Conservation (phyloP, 768 basidiomycete genomes). For the Hygrophoropsis aurantiaca region DNA sequence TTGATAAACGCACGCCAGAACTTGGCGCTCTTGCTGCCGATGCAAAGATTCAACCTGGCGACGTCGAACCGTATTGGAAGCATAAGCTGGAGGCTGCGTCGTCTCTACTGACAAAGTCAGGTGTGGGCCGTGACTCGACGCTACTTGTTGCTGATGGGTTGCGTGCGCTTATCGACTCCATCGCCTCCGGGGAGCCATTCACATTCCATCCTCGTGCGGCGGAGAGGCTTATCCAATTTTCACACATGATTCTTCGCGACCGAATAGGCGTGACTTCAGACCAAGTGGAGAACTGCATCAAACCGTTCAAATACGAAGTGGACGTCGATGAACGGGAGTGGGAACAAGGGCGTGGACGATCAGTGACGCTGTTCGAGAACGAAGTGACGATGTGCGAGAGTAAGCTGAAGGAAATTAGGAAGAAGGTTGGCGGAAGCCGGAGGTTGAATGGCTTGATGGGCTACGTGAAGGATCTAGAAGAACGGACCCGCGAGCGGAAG, state of each 20-base stretch:
- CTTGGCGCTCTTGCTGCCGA: constrained; percentile 71
- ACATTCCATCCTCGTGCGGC: constrained; percentile 86
- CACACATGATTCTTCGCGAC: constrained; percentile 90
- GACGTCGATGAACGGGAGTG: constrained; percentile 94
- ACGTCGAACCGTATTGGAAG: constrained; percentile 89
- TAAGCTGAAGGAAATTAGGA: constrained; percentile 83
- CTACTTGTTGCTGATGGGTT: constrained; percentile 93
- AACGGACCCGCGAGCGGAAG: constrained; percentile 66
- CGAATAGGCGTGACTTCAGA: constrained; percentile 93
- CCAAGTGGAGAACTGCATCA: constrained; percentile 99
- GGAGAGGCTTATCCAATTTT: constrained; percentile 88
- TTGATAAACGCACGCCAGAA: constrained; percentile 82
- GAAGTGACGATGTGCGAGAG: constrained; percentile 84
- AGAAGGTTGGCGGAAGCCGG: constrained; percentile 85
- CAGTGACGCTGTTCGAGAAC: constrained; percentile 78
- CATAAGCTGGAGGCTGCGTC: constrained; percentile 96
- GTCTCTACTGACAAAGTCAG: constrained; percentile 91
- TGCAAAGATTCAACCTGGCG: constrained; percentile 65
- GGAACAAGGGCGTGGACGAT: constrained; percentile 76
- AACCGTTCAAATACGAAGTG: constrained; percentile 98
- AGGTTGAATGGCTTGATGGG: constrained; percentile 72
- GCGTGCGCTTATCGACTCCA: constrained; percentile 85
- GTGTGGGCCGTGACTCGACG: constrained; percentile 93
- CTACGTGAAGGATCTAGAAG: constrained; percentile 83
- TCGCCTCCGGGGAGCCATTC: constrained; percentile 88